Conservation (phyloP, 164 flowering plant species). For the Stephania cephalantha region DNA sequence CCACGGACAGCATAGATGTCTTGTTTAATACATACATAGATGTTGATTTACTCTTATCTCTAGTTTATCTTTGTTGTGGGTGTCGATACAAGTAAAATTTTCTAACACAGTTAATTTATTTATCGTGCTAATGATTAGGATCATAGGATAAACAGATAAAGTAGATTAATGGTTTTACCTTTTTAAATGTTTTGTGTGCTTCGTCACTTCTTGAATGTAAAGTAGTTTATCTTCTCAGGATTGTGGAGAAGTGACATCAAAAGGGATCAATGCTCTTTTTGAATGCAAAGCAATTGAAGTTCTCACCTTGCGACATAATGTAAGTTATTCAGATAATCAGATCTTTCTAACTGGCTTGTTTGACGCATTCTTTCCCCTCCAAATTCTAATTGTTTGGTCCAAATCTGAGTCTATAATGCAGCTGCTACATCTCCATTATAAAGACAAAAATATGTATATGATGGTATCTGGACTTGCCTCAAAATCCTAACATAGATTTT, state of each 20-base stretch:
- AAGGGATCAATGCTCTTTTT: constrained; percentile 46
- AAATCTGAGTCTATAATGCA: no score
- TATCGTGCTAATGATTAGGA: not conserved
- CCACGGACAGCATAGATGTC: not conserved
- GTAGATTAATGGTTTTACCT: not conserved
- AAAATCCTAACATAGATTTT: not conserved
- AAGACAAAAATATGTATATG: no score
- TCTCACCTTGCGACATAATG: constrained; percentile 65
- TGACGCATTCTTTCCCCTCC: not conserved
- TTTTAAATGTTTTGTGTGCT: not conserved
- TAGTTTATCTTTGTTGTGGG: not conserved
- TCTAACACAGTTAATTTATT: not conserved
- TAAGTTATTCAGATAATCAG: constrained; percentile 26
- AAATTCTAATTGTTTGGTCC: no score
- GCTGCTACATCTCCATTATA: no score
- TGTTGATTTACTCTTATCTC: not conserved
- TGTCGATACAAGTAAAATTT: not conserved
- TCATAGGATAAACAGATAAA: not conserved
- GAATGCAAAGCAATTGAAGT: constrained; percentile 67
- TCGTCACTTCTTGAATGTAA: not conserved
- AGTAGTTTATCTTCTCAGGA: constrained; percentile 36
- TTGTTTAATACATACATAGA: no score
- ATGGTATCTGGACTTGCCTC: not conserved
- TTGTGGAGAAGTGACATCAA: constrained; percentile 61
- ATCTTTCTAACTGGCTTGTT: not conserved